Conservation (phyloP, 176 grass and related monocot species). For the Rhynchospora tenuis region DNA sequence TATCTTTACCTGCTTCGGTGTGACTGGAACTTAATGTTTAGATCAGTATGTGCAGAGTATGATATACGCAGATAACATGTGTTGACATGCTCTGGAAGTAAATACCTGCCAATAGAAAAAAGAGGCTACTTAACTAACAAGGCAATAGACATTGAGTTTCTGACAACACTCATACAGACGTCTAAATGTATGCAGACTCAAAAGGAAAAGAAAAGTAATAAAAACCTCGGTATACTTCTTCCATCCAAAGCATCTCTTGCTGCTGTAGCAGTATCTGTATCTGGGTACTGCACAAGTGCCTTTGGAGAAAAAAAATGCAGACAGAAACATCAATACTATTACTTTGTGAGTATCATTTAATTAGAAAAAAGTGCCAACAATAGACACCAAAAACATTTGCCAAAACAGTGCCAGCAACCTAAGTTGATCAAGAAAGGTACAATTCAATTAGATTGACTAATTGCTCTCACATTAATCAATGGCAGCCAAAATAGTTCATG, state of each 20-base stretch:
- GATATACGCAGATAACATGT: slow-evolving; percentile 77
- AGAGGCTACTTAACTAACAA: slow-evolving; percentile 15
- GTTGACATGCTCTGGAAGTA: slow-evolving; percentile 79
- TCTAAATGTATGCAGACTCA: not conserved
- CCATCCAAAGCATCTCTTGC: slow-evolving; percentile 94
- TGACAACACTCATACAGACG: slow-evolving; percentile 7
- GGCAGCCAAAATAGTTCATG: not conserved
- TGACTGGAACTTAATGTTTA: slow-evolving; percentile 97
- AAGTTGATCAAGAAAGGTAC: not conserved
- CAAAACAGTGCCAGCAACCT: not conserved
- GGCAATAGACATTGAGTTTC: not conserved
- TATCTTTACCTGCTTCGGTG: slow-evolving; percentile 77
- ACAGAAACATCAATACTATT: slow-evolving; percentile 25
- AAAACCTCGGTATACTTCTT: slow-evolving; percentile 93
- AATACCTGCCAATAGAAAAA: slow-evolving; percentile 45
- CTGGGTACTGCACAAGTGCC: slow-evolving; percentile 90
- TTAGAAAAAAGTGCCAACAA: not conserved
- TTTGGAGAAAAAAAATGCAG: slow-evolving; percentile 26
- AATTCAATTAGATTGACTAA: not conserved
- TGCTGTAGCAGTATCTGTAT: slow-evolving; percentile 73
- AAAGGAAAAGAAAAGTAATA: slow-evolving; percentile 6
- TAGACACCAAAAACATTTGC: not conserved
- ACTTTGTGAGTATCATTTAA: slow-evolving; percentile 8
- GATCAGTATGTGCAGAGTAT: slow-evolving; percentile 89
- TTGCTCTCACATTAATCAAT: not conserved